A percentile compares a stretch with the other conserved stretches of the same genome.
These are phyloP conservation scores for Diaporthe nobilis DNA, from an alignment of 2,329 filamentous ascomycete genomes.

Conservation along the genomic window DNA sequence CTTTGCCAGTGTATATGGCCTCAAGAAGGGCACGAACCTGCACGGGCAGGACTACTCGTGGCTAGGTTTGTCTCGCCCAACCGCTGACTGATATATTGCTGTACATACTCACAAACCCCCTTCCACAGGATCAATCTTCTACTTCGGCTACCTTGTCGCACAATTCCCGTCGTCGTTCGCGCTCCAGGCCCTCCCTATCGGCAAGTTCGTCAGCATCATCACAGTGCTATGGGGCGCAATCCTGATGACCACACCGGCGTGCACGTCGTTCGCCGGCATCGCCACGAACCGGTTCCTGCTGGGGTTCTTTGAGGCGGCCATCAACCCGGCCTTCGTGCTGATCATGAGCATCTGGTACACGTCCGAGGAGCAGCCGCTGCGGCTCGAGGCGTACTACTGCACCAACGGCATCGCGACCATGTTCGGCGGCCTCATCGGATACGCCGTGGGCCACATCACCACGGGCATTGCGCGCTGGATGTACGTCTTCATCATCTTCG, in stretches of 20 bases:
- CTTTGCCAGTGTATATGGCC: slow-evolving; percentile 64
- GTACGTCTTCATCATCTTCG: slow-evolving; percentile 72
- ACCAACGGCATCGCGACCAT: slow-evolving; percentile 71
- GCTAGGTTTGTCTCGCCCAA: slow-evolving; percentile 51
- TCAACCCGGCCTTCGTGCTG: slow-evolving; percentile 70
- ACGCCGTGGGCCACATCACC: slow-evolving; percentile 72
- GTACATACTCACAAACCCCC: neutral
- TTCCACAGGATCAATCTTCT: slow-evolving; percentile 65
- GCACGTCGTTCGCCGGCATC: slow-evolving; percentile 67
- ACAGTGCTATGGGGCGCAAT: slow-evolving; percentile 64
- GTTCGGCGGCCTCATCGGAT: slow-evolving; percentile 72
- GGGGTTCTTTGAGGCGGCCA: slow-evolving; percentile 69
- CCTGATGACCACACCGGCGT: slow-evolving; percentile 63
- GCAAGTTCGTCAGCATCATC: slow-evolving; percentile 60
- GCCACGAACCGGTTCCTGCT: slow-evolving; percentile 70
- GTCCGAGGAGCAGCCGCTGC: slow-evolving; percentile 62
- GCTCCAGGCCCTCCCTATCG: slow-evolving; percentile 63
- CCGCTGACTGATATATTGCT: slow-evolving; percentile 30
- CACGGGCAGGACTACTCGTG: slow-evolving; percentile 65
- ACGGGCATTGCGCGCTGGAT: slow-evolving; percentile 65
- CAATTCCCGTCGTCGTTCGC: slow-evolving; percentile 61
- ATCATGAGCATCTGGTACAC: slow-evolving; percentile 70
- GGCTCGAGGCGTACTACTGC: slow-evolving; percentile 69
- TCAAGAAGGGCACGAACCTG: slow-evolving; percentile 62
- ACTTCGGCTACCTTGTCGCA: slow-evolving; percentile 63